phyloP scores from a whole-genome alignment of 345 rosid species.

The Euclidium syriacum region DNA sequence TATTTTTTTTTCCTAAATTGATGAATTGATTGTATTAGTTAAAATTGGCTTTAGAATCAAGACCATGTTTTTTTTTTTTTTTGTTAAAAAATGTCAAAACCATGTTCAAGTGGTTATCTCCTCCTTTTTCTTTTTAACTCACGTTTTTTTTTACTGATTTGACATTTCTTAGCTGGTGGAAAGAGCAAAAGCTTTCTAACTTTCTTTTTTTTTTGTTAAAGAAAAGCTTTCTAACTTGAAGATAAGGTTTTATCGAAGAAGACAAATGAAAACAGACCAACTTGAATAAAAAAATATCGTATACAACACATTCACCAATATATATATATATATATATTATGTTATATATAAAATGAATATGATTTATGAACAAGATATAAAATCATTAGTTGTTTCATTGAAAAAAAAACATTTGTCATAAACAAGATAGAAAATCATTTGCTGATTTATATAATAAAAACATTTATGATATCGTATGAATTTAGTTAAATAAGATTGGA shows the following conservation, averaged over 20 bases:
- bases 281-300: conserved; percentile 1
- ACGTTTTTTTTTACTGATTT: neutral
- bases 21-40: too few species aligned
- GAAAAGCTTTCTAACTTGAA: conserved; percentile 8
- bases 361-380: neutral
- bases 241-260: conserved; percentile 22
- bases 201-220: too few species aligned
- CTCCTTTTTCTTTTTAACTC: neutral
- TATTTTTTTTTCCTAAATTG: too few species aligned
- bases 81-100: too few species aligned
- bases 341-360: neutral
- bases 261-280: conserved; percentile 17
- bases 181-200: conserved; percentile 3
- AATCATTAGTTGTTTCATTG: too few species aligned
- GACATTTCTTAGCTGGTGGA: conserved; percentile 9
- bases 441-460: too few species aligned
- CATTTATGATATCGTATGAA: neutral
- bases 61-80: too few species aligned
- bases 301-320: neutral
- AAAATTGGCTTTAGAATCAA: too few species aligned
- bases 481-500: neutral
- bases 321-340: neutral
- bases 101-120: neutral
- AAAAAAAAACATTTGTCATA: neutral
- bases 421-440: neutral